A percentile compares a stretch with the other conserved stretches of the same genome.
These are phyloP conservation scores for Kalanchoe fedtschenkoi DNA, from an alignment of 164 flowering plant species.

Conservation along the genomic window DNA sequence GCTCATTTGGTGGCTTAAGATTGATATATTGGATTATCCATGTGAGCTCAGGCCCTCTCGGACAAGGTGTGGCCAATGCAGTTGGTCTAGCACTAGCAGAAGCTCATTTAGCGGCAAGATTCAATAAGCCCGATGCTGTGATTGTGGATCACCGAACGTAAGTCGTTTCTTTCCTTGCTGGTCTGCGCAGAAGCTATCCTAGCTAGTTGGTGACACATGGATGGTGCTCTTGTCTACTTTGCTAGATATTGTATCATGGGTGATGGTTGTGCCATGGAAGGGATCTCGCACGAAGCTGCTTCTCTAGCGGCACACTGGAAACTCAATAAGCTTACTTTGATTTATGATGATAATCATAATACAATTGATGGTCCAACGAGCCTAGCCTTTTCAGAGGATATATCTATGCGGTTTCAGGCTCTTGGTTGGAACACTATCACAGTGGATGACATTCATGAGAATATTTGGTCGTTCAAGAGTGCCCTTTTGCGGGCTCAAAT, in stretches of 20 bases:
- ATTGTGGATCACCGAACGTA: constrained; percentile 43
- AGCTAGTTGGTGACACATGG: neutral
- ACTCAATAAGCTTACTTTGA: constrained; percentile 34
- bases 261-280: constrained; percentile 67
- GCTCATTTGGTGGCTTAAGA: too few species aligned
- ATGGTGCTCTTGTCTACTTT: neutral
- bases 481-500: constrained; percentile 23
- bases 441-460: constrained; percentile 26
- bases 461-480: constrained; percentile 21
- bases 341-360: constrained; percentile 47
- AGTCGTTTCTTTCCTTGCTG: neutral
- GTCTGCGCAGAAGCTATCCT: too few species aligned
- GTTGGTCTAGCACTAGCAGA: constrained; percentile 58
- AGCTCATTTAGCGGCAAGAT: constrained; percentile 43
- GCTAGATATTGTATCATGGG: constrained; percentile 46
- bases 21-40: too few species aligned
- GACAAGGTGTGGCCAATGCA: constrained; percentile 61
- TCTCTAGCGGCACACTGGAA: constrained; percentile 58
- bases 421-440: constrained; percentile 44
- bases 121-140: constrained; percentile 37
- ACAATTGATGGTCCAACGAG: constrained; percentile 41
- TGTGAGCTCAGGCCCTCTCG: too few species aligned
- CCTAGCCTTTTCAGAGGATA: constrained; percentile 35
- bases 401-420: constrained; percentile 30
- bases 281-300: constrained; percentile 46